Evolutionary conservation across 2,329 filamentous ascomycete genomes (phyloP).

Genomic region (Fusarium nodosum): DNA sequence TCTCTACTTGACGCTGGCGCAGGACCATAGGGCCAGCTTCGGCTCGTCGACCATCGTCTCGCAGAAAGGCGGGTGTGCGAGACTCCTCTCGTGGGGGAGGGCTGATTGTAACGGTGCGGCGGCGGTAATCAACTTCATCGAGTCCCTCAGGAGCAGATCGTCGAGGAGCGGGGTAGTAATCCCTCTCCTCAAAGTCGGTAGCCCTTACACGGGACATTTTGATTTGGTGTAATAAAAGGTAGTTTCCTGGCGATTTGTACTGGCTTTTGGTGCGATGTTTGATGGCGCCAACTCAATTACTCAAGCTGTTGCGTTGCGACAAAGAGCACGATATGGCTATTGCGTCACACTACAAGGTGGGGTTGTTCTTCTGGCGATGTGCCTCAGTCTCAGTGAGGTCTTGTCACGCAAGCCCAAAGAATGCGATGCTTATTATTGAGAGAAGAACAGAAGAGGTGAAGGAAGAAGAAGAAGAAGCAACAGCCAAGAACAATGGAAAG

Average conservation of each 20-base stretch:
- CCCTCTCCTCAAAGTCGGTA: constrained; percentile 63
- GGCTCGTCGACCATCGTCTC: constrained; percentile 62
- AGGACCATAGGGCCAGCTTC: constrained; percentile 68
- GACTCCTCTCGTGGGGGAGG: constrained; percentile 62
- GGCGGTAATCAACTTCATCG: constrained; percentile 56
- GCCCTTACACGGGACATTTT: constrained; percentile 50
- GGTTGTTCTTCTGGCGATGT: constrained; percentile 26
- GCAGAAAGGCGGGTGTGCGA: constrained; percentile 65
- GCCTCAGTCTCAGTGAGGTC: constrained; percentile 37
- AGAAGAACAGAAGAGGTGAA: constrained; percentile 19
- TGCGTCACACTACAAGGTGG: constrained; percentile 40
- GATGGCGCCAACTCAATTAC: constrained; percentile 34
- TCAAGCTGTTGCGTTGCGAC: constrained; percentile 26
- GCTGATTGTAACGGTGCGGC: constrained; percentile 56
- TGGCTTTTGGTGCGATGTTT: constrained; percentile 21
- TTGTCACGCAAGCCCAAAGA: constrained; percentile 37
- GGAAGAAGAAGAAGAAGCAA: constrained; percentile 20
- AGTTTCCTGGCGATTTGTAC: constrained; percentile 14
- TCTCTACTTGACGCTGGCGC: constrained; percentile 68
- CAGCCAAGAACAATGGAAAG: constrained; percentile 36
- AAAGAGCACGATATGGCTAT: constrained; percentile 26
- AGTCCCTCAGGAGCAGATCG: constrained; percentile 52
- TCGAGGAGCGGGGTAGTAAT: constrained; percentile 58
- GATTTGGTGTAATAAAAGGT: constrained; percentile 18
- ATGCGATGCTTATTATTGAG: constrained; percentile 36